Conservation (phyloP, 306 rosid genomes). For the Acacia crassicarpa region DNA sequence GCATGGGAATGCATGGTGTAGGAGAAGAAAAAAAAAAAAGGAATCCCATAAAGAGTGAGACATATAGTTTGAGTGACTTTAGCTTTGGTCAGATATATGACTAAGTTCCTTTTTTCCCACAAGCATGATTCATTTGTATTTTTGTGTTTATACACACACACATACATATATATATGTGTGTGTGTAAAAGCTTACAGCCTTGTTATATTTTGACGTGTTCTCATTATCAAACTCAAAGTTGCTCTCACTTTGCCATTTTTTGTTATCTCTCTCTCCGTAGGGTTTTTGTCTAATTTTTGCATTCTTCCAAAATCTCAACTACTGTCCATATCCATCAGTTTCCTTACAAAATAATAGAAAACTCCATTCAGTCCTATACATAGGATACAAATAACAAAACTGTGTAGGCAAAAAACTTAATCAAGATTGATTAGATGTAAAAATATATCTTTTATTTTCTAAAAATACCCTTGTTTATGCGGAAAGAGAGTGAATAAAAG, state of each 20-base stretch:
- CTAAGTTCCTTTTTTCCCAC: background rate
- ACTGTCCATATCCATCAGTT: background rate
- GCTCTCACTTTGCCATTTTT: conserved; percentile 7
- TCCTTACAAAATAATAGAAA: background rate
- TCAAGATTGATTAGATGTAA: too few species aligned
- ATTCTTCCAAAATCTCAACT: background rate
- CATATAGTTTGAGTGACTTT: background rate
- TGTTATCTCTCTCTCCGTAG: background rate
- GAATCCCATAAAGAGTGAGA: background rate
- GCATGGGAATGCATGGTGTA: background rate
- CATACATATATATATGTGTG: background rate
- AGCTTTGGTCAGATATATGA: background rate
- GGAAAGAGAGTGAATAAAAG: too few species aligned
- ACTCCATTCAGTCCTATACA: too few species aligned
- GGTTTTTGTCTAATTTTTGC: background rate
- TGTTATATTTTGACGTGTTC: background rate
- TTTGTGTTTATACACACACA: background rate
- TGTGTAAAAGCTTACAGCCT: background rate
- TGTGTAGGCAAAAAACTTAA: too few species aligned
- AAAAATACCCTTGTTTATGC: too few species aligned
- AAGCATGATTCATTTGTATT: background rate
- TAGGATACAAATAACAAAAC: too few species aligned
- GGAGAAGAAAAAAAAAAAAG: background rate
- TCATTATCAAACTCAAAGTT: background rate
- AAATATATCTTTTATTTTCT: too few species aligned